Evolutionary conservation across 2,329 filamentous ascomycete genomes (phyloP).

Genomic region (Epichloe sylvatica): DNA sequence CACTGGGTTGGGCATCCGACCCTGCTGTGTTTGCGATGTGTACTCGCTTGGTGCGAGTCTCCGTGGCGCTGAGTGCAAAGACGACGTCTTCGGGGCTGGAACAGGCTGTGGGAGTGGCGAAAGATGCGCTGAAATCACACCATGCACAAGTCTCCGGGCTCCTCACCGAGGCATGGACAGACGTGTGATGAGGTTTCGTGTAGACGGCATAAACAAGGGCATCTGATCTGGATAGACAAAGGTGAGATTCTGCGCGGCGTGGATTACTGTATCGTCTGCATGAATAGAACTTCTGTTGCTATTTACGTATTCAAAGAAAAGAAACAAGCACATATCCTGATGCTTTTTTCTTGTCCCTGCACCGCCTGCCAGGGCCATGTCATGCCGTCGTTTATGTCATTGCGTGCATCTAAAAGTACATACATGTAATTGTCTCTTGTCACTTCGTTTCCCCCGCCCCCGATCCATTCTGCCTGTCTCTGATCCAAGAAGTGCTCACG

Average conservation of each 20-base stretch:
- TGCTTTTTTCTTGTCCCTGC: too few relatives aligned
- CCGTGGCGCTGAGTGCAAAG: conserved; percentile 19
- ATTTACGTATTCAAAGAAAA: too few relatives aligned
- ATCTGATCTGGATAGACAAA: background rate
- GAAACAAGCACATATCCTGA: too few relatives aligned
- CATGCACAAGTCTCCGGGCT: conserved; percentile 15
- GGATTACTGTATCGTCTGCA: too few relatives aligned
- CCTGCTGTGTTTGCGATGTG: conserved; percentile 52
- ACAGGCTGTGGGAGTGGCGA: conserved; percentile 4
- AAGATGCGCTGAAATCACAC: conserved; percentile 1
- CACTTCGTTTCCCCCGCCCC: too few relatives aligned
- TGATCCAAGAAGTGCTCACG: background rate
- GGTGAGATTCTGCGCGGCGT: background rate
- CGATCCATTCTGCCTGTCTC: too few relatives aligned
- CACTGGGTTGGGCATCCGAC: conserved; percentile 60
- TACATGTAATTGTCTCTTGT: too few relatives aligned
- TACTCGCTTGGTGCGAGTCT: conserved; percentile 29
- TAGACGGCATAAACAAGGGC: background rate
- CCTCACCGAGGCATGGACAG: conserved; percentile 10
- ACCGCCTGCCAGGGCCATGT: background rate
- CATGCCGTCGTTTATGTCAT: background rate
- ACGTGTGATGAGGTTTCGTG: too few relatives aligned
- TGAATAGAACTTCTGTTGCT: too few relatives aligned
- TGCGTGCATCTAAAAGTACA: background rate
- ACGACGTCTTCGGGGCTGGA: conserved; percentile 2